phyloP scores from a whole-genome alignment of 305 asterid genomes.

The Fraxinus platypoda region DNA sequence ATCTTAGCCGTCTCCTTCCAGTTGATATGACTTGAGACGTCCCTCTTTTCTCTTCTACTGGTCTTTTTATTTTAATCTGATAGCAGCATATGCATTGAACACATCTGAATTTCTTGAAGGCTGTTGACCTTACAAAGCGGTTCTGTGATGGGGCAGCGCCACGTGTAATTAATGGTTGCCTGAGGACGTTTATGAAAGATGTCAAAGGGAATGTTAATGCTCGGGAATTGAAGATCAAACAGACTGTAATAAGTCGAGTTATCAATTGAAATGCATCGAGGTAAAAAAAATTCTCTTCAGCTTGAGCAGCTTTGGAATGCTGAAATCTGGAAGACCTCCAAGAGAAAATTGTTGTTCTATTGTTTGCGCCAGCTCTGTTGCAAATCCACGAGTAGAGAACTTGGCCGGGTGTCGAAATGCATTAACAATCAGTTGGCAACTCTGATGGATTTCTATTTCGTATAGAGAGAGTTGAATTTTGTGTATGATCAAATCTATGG shows the following conservation, averaged over 20 bases:
- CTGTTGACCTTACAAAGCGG: constrained; percentile 92
- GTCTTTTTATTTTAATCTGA: not conserved
- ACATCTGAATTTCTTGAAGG: constrained; percentile 42
- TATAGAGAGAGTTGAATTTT: not conserved
- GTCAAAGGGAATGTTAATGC: constrained; percentile 27
- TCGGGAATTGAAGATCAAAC: constrained; percentile 21
- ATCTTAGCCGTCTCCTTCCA: not conserved
- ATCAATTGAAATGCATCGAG: not conserved
- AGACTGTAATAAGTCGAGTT: constrained; percentile 20
- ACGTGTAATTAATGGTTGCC: constrained; percentile 83
- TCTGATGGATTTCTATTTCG: not conserved
- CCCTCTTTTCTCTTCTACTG: not conserved
- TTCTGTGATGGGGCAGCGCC: constrained; percentile 98
- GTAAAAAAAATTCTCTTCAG: not conserved
- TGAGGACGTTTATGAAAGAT: constrained; percentile 62
- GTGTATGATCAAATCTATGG: not conserved
- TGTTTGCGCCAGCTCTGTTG: not conserved
- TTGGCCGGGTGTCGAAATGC: not conserved
- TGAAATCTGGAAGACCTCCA: not conserved
- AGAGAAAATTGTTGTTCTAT: not conserved
- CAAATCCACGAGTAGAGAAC: not conserved
- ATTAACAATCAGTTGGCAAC: not conserved
- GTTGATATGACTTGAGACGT: not conserved
- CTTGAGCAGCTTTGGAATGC: not conserved
- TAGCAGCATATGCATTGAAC: not conserved